These are phyloP conservation scores for Candida nonsorbophila DNA, from an alignment of 805 yeast genomes.

Conservation along the genomic window DNA sequence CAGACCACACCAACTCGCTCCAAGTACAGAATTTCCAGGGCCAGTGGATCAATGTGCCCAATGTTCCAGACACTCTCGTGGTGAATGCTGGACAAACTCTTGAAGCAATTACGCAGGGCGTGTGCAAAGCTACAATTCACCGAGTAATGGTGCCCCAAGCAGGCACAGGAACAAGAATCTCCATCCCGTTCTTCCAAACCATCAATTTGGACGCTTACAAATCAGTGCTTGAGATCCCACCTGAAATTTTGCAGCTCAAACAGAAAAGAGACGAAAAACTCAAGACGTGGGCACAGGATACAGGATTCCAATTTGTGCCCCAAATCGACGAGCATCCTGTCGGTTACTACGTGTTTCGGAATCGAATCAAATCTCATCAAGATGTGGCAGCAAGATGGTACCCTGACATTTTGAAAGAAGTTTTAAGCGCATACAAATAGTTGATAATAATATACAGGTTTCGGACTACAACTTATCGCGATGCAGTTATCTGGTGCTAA, in stretches of 20 bases:
- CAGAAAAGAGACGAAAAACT: conserved; percentile 32
- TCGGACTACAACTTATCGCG: background rate
- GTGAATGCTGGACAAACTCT: conserved; percentile 59
- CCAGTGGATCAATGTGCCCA: conserved; percentile 52
- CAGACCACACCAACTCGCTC: conserved; percentile 42
- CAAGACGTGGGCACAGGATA: conserved; percentile 29
- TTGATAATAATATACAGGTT: background rate
- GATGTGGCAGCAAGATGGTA: conserved; percentile 40
- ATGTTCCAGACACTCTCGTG: conserved; percentile 43
- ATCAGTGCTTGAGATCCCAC: conserved; percentile 23
- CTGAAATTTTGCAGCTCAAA: conserved; percentile 19
- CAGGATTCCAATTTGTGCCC: conserved; percentile 37
- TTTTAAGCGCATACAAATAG: conserved; percentile 12
- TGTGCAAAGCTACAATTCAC: conserved; percentile 57
- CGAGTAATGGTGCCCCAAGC: conserved; percentile 42
- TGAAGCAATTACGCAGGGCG: conserved; percentile 54
- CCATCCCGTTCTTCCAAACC: conserved; percentile 46
- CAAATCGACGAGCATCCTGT: conserved; percentile 35
- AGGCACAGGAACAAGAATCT: conserved; percentile 35
- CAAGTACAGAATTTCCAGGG: conserved; percentile 54
- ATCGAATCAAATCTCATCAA: conserved; percentile 40
- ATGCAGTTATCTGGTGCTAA: background rate
- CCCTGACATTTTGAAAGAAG: conserved; percentile 32
- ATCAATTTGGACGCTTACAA: conserved; percentile 34
- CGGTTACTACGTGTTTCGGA: conserved; percentile 41